phyloP scores from a whole-genome alignment of 257 asterid species.

The Nicotiana otophora region DNA sequence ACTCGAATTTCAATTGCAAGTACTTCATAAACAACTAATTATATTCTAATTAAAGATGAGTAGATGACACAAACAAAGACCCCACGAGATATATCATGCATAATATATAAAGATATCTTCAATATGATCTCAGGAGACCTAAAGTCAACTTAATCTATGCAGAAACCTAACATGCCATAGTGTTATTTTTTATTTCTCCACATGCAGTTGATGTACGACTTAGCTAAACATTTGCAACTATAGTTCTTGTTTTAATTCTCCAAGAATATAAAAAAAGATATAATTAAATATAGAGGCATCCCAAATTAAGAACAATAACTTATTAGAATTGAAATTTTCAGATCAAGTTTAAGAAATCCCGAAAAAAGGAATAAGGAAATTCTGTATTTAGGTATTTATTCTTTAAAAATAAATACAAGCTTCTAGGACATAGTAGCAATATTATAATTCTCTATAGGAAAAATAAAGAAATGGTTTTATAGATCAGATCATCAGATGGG shows the following conservation, averaged over 20 bases:
- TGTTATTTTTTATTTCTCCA: neutral
- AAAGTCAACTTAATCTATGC: conserved; percentile 2
- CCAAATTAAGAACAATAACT: neutral
- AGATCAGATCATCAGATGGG: neutral
- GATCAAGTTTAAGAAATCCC: too few relatives aligned
- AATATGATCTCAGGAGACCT: neutral
- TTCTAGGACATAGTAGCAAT: neutral
- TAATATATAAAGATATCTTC: neutral
- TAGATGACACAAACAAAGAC: neutral
- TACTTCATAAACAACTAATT: neutral
- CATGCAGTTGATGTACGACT: neutral
- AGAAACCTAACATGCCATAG: neutral
- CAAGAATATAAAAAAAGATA: neutral
- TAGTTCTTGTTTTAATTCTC: neutral
- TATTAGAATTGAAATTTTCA: too few relatives aligned
- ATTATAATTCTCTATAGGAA: neutral
- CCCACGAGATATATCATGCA: neutral
- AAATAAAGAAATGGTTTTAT: neutral
- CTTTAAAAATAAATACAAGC: neutral
- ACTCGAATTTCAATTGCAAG: neutral
- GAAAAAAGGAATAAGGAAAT: too few relatives aligned
- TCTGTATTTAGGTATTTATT: neutral
- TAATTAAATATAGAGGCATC: neutral
- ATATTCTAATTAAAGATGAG: neutral
- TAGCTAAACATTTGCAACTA: neutral